A percentile compares a stretch with the other conserved stretches of the same genome.
Evolutionary conservation across 257 asterid genomes (phyloP).

Genomic region (Nicotiana attenuata): DNA sequence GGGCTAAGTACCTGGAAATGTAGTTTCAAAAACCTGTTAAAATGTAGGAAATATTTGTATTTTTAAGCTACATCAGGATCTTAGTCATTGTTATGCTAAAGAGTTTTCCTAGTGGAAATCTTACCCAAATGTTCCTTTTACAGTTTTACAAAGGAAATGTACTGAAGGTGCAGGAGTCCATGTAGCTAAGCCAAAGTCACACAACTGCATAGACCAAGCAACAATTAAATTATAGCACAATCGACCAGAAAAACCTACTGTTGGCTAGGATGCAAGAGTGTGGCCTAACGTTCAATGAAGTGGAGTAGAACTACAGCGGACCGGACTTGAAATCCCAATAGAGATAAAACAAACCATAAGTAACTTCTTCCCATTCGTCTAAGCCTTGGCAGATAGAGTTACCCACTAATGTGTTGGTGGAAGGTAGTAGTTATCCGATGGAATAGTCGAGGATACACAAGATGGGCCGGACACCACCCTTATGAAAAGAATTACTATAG

Average conservation of each 20-base stretch:
- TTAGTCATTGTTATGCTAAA: not conserved
- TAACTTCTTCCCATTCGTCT: not conserved
- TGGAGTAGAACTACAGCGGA: no score
- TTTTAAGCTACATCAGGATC: not conserved
- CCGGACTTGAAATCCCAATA: no score
- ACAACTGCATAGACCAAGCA: slow-evolving; percentile 40
- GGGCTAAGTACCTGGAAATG: slow-evolving; percentile 68
- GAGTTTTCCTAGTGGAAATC: not conserved
- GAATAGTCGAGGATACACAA: not conserved
- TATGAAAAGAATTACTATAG: not conserved
- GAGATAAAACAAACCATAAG: rapidly evolving
- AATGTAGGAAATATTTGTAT: not conserved
- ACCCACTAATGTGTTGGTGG: rapidly evolving
- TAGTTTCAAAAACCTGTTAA: not conserved
- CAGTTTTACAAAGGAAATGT: slow-evolving; percentile 91
- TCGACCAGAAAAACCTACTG: not conserved
- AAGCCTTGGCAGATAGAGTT: not conserved
- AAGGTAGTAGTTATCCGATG: not conserved
- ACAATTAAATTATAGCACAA: slow-evolving; percentile 3
- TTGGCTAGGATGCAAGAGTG: not conserved
- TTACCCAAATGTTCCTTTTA: slow-evolving; percentile 93
- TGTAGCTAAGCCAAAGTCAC: slow-evolving; percentile 92
- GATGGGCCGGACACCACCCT: not conserved
- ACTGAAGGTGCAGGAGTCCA: slow-evolving; percentile 92
- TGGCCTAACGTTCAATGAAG: not conserved